phyloP scores from a whole-genome alignment of 495 filamentous ascomycete genomes.

The Hyaloscypha variabilis region DNA sequence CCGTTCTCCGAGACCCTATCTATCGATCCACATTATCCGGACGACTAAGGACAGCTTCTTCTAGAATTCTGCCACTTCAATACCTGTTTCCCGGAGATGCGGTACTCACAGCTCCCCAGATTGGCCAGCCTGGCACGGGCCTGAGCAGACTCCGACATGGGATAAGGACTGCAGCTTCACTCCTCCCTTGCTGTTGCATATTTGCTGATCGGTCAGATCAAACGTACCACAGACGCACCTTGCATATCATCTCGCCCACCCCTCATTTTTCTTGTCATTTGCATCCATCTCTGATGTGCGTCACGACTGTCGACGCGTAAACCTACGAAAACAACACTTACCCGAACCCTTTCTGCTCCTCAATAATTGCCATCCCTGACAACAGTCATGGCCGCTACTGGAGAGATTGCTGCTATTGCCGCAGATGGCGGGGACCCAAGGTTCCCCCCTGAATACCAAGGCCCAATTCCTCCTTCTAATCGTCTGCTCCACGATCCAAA shows the following conservation, averaged over 20 bases:
- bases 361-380: too few relatives aligned
- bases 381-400: neutral
- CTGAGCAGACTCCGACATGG: neutral
- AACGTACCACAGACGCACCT: neutral
- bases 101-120: neutral
- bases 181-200: neutral
- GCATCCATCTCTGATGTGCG: neutral
- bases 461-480: neutral
- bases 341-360: too few relatives aligned
- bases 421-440: constrained; percentile 10
- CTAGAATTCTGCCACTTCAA: neutral
- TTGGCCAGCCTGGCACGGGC: neutral
- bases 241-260: neutral
- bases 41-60: neutral
- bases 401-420: neutral
- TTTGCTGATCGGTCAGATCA: neutral
- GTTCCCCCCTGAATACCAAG: neutral
- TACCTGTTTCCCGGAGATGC: neutral
- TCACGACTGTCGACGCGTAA: too few relatives aligned
- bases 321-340: too few relatives aligned
- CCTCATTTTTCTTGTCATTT: neutral
- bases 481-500: constrained; percentile 14
- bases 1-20: neutral
- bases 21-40: neutral
- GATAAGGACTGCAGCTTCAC: neutral